Conservation (phyloP, 305 asterid species). For the Coffea humblotiana region DNA sequence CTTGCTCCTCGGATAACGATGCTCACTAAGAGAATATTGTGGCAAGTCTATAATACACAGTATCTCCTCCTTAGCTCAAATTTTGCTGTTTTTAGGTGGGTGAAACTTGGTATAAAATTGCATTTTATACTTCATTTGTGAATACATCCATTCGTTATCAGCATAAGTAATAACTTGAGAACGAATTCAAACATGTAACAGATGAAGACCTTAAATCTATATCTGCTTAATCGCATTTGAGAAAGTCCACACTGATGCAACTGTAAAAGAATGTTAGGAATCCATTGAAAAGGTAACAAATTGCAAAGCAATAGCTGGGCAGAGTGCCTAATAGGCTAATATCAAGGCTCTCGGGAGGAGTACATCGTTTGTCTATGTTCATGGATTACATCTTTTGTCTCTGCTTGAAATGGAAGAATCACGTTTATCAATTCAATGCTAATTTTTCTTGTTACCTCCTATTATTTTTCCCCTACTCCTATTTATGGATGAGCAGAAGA, state of each 20-base stretch:
- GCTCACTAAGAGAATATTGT: background rate
- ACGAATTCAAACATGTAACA: background rate
- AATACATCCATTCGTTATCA: background rate
- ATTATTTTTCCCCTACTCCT: conserved; percentile 7
- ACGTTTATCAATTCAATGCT: conserved; percentile 17
- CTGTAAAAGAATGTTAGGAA: conserved; percentile 10
- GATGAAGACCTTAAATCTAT: background rate
- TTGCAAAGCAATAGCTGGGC: conserved; percentile 30
- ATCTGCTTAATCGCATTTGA: background rate
- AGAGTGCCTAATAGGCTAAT: conserved; percentile 27
- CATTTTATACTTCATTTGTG: background rate
- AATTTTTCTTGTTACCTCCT: conserved; percentile 6
- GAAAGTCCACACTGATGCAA: background rate
- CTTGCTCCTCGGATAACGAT: background rate
- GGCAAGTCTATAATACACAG: background rate
- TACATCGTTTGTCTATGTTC: conserved; percentile 11
- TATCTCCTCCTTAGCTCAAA: background rate
- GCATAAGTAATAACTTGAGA: background rate
- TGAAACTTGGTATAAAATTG: background rate
- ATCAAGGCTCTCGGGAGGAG: conserved; percentile 25
- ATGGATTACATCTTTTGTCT: conserved; percentile 19
- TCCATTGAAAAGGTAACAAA: conserved; percentile 12
- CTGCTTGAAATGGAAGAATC: conserved; percentile 22
- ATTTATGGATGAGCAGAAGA: conserved; percentile 1
- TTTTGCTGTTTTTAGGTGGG: background rate